Conservation (phyloP, 345 rosid species). For the Kernera saxatilis region DNA sequence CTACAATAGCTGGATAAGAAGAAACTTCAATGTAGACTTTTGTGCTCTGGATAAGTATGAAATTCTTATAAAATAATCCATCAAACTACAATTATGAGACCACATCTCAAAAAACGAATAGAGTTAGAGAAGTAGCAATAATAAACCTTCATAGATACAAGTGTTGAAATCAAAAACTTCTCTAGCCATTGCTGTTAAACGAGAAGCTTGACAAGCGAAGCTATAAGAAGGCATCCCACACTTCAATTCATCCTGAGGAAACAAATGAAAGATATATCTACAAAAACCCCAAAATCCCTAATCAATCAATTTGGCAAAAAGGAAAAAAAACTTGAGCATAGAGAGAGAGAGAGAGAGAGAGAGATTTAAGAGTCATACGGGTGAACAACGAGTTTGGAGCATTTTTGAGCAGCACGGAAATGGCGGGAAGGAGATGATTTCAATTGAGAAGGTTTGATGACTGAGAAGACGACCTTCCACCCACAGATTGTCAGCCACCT, state of each 20-base stretch:
- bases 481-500: no score
- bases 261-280: slow-evolving; percentile 87
- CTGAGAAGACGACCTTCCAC: no score
- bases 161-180: slow-evolving; percentile 82
- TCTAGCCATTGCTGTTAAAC: slow-evolving; percentile 57
- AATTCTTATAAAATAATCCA: slow-evolving; percentile 44
- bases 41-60: slow-evolving; percentile 82
- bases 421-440: no score
- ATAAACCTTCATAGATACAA: slow-evolving; percentile 76
- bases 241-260: slow-evolving; percentile 71
- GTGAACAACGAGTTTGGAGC: slow-evolving; percentile 44
- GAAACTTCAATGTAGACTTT: slow-evolving; percentile 54
- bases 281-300: slow-evolving; percentile 3
- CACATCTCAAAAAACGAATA: neutral
- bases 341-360: neutral
- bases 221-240: slow-evolving; percentile 74
- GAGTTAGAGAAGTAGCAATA: neutral
- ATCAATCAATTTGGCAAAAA: neutral
- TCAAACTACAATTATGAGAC: neutral
- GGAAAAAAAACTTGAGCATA: neutral
- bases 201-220: slow-evolving; percentile 68
- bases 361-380: slow-evolving; percentile 40
- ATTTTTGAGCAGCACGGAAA: no score
- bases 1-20: slow-evolving; percentile 42
- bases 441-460: no score